These are phyloP conservation scores for Zostera marina DNA, from an alignment of 116 monocot species.

Conservation along the genomic window DNA sequence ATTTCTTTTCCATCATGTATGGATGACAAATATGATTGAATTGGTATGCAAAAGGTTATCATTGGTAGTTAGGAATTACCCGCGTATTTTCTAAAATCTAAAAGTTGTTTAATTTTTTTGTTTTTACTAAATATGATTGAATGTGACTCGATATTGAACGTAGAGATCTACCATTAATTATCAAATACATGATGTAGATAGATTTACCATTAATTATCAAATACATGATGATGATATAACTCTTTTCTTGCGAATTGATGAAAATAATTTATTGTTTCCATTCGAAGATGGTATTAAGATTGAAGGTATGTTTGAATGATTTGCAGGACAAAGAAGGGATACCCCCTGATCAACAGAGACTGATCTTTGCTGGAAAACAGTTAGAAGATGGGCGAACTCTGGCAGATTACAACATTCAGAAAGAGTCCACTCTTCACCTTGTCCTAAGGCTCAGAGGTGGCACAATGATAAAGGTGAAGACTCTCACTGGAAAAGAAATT, in stretches of 20 bases:
- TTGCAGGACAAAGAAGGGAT: slow-evolving; percentile 19
- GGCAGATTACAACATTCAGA: slow-evolving; percentile 27
- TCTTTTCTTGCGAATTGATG: not conserved
- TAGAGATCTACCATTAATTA: too few species aligned
- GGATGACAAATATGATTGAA: too few species aligned
- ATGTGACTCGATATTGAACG: too few species aligned
- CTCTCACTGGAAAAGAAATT: slow-evolving; percentile 25
- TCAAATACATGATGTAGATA: not conserved
- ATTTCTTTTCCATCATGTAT: too few species aligned
- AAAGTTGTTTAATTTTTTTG: too few species aligned
- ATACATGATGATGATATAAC: not conserved
- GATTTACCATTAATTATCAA: too few species aligned
- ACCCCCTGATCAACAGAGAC: slow-evolving; percentile 21
- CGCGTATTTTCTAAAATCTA: too few species aligned
- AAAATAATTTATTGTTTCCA: not conserved
- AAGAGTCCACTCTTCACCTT: slow-evolving; percentile 21
- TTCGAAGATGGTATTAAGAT: not conserved
- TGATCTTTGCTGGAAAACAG: slow-evolving; percentile 25
- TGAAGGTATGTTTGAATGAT: slow-evolving; percentile 1
- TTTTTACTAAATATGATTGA: too few species aligned
- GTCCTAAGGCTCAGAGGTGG: slow-evolving; percentile 27
- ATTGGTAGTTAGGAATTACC: too few species aligned
- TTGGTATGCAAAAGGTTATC: too few species aligned
- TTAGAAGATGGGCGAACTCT: slow-evolving; percentile 23
- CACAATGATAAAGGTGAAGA: slow-evolving; percentile 24